These are phyloP conservation scores for Umbelopsis isabellina DNA, from an alignment of 192 early-diverging fungal species.

Conservation along the genomic window DNA sequence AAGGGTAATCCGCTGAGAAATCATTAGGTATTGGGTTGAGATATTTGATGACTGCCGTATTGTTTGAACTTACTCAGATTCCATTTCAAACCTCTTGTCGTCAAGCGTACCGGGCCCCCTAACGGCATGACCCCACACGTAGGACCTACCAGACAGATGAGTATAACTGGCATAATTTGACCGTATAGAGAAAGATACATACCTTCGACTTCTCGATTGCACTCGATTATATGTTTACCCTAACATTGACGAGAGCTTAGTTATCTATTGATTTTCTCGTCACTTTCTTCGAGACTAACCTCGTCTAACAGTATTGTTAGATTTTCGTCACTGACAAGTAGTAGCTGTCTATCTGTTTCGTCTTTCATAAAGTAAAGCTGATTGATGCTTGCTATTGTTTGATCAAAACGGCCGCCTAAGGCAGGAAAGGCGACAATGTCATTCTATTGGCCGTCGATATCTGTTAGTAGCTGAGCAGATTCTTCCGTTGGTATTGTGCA, in stretches of 20 bases:
- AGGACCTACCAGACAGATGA: constrained; percentile 47
- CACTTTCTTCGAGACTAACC: constrained; percentile 43
- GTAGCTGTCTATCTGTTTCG: constrained; percentile 55
- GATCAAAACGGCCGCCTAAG: constrained; percentile 88
- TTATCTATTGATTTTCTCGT: background rate
- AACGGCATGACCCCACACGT: constrained; percentile 90
- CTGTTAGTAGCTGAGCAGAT: background rate
- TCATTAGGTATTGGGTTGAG: constrained; percentile 13
- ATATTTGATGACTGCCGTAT: background rate
- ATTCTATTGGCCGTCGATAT: constrained; percentile 24
- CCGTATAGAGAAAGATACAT: background rate
- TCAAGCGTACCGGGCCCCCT: constrained; percentile 61
- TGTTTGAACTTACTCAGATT: constrained; percentile 65
- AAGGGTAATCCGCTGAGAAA: constrained; percentile 41
- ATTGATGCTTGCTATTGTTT: constrained; percentile 81
- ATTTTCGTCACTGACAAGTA: constrained; percentile 74
- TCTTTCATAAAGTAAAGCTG: constrained; percentile 64
- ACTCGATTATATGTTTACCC: constrained; percentile 71
- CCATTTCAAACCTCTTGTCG: constrained; percentile 83
- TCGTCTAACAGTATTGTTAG: constrained; percentile 69
- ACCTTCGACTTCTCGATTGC: constrained; percentile 65
- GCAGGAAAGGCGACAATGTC: constrained; percentile 82
- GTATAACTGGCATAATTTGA: background rate
- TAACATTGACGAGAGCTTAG: constrained; percentile 26
- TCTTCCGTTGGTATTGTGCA: background rate